A percentile compares a stretch with the other conserved stretches of the same genome.
These are phyloP conservation scores for Dioszegia hungarica DNA, from an alignment of 768 basidiomycete genomes.

Conservation along the genomic window DNA sequence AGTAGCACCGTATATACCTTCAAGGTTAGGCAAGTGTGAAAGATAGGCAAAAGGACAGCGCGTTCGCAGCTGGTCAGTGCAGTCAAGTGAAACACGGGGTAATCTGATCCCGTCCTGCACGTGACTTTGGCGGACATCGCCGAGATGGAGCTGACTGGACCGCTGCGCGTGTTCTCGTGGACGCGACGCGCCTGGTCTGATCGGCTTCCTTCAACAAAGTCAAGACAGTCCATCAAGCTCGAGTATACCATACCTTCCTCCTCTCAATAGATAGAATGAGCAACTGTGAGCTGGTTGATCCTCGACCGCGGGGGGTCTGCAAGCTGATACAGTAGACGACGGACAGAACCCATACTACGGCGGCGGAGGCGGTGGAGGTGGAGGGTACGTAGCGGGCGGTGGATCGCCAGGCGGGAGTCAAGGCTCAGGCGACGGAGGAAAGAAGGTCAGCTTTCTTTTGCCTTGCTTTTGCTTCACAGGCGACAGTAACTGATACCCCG, in stretches of 20 bases:
- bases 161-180: not conserved
- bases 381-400: slow-evolving; percentile 33
- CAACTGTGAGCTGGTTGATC: slow-evolving; percentile 3
- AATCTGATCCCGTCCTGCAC: not conserved
- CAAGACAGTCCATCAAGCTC: not conserved
- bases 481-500: not conserved
- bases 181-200: not conserved
- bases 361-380: slow-evolving; percentile 4
- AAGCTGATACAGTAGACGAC: slow-evolving; percentile 19
- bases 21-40: too few relatives aligned
- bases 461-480: too few relatives aligned
- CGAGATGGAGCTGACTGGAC: not conserved
- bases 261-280: slow-evolving; percentile 5
- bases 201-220: not conserved
- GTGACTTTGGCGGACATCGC: not conserved
- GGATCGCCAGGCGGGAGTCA: slow-evolving; percentile 32
- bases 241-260: not conserved
- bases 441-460: slow-evolving; percentile 20
- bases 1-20: too few relatives aligned
- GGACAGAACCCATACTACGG: slow-evolving; percentile 39
- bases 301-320: not conserved
- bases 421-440: slow-evolving; percentile 29
- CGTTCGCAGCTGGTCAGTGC: too few relatives aligned
- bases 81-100: slow-evolving; percentile 10
- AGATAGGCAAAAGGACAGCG: too few relatives aligned